Evolutionary conservation across 805 yeast genomes (phyloP).

Genomic region (Ogataea philodendri): DNA sequence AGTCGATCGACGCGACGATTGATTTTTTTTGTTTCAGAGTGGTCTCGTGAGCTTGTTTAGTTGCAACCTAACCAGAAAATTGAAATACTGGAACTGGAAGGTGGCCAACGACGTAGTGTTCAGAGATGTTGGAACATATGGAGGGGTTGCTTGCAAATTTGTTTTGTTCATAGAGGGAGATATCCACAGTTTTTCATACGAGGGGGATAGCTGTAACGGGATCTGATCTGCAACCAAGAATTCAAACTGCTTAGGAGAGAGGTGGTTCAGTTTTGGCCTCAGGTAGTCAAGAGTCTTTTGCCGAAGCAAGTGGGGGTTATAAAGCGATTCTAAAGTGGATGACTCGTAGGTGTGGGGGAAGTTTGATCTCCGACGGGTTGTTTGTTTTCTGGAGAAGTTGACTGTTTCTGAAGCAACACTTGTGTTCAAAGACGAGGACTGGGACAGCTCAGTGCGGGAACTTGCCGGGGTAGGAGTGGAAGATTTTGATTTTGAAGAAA

Average conservation of each 20-base stretch:
- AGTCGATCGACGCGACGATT: conserved; percentile 14
- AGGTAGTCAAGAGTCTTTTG: conserved; percentile 13
- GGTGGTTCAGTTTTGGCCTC: conserved; percentile 6
- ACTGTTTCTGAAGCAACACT: background rate
- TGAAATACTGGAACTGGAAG: conserved; percentile 15
- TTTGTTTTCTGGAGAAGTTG: background rate
- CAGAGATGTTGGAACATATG: conserved; percentile 6
- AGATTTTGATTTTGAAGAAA: background rate
- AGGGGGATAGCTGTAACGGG: conserved; percentile 16
- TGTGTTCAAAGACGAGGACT: background rate
- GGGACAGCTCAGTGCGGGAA: conserved; percentile 1
- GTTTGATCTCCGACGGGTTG: background rate
- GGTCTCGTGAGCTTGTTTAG: conserved; percentile 3
- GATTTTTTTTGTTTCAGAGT: too few relatives aligned
- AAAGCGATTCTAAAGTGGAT: conserved; percentile 1
- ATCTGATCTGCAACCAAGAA: conserved; percentile 11
- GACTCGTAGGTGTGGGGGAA: conserved; percentile 6
- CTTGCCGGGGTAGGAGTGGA: background rate
- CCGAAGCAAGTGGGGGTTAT: conserved; percentile 10
- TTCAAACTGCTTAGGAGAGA: conserved; percentile 10
- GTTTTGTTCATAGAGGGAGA: background rate
- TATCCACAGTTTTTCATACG: conserved; percentile 8
- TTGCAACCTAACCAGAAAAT: conserved; percentile 10
- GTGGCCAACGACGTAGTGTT: conserved; percentile 16
- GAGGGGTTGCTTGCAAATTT: conserved; percentile 2